Conservation (phyloP, 192 early-diverging fungal species). For the Chytriomyces sp. region DNA sequence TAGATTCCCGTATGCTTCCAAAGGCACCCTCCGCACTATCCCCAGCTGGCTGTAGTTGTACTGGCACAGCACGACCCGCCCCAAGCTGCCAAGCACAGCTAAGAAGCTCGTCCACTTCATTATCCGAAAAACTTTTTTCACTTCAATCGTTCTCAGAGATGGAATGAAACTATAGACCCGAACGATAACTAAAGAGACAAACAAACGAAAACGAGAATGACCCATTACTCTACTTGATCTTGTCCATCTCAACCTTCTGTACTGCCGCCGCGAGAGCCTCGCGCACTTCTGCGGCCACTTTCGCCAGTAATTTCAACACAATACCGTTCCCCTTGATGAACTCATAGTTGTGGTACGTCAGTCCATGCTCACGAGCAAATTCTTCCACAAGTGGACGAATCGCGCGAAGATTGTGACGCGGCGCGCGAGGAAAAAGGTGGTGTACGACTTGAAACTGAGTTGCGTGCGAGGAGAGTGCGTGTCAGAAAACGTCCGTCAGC, state of each 20-base stretch:
- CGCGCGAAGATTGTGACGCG: conserved; percentile 81
- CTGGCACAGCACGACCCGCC: too few relatives aligned
- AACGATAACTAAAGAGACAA: too few relatives aligned
- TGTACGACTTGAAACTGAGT: conserved; percentile 87
- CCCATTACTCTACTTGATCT: neutral
- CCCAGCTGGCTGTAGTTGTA: too few relatives aligned
- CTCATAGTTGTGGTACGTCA: conserved; percentile 77
- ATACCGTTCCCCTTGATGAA: conserved; percentile 83
- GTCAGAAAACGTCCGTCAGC: neutral
- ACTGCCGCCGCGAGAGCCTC: conserved; percentile 17
- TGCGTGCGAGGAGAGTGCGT: neutral
- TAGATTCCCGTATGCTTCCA: too few relatives aligned
- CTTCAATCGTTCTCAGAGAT: too few relatives aligned
- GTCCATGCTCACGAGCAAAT: conserved; percentile 71
- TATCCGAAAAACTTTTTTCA: too few relatives aligned
- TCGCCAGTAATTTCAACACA: conserved; percentile 69
- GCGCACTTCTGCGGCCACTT: conserved; percentile 76
- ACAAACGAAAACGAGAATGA: too few relatives aligned
- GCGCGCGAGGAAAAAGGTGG: conserved; percentile 92
- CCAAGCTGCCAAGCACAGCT: too few relatives aligned
- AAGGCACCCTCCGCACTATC: too few relatives aligned
- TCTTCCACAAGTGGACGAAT: conserved; percentile 73
- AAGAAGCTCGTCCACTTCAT: too few relatives aligned
- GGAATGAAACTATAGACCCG: too few relatives aligned
- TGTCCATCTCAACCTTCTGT: neutral